Percentiles rank a stretch among this genome's conserved stretches.
Conservation (phyloP, 2,329 filamentous ascomycete species). For the Phialophora macrospora region DNA sequence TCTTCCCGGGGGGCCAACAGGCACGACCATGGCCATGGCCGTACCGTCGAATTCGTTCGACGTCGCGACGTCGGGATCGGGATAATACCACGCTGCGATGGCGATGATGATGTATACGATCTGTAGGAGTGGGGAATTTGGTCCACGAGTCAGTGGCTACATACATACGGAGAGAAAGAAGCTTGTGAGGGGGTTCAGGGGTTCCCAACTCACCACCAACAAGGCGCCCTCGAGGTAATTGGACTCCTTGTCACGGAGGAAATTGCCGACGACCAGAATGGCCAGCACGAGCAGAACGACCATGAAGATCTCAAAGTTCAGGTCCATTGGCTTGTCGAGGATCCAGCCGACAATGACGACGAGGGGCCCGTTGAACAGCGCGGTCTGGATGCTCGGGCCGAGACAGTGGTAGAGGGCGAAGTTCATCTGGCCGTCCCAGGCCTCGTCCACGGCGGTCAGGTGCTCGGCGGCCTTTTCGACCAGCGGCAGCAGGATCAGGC, state of each 20-base stretch:
- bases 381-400: constrained; percentile 85
- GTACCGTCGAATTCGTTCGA: constrained; percentile 25
- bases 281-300: constrained; percentile 78
- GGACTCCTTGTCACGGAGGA: constrained; percentile 83
- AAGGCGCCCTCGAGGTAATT: constrained; percentile 89
- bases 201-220: constrained; percentile 62
- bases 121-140: constrained; percentile 8
- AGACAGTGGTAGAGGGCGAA: constrained; percentile 84
- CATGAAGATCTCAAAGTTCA: constrained; percentile 88
- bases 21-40: too few species aligned
- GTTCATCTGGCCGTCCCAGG: constrained; percentile 76
- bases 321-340: constrained; percentile 68
- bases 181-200: too few species aligned
- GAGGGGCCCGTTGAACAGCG: constrained; percentile 83
- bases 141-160: neutral
- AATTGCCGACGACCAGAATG: constrained; percentile 85
- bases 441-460: constrained; percentile 81
- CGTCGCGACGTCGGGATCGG: constrained; percentile 50
- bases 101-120: constrained; percentile 67
- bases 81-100: constrained; percentile 66
- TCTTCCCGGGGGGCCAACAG: too few species aligned
- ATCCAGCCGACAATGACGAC: constrained; percentile 86
- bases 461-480: constrained; percentile 89
- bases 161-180: too few species aligned
- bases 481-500: constrained; percentile 69